Base-by-base conservation (phyloP, 192 early-diverging fungal species). In the Coemansia sp. region DNA sequence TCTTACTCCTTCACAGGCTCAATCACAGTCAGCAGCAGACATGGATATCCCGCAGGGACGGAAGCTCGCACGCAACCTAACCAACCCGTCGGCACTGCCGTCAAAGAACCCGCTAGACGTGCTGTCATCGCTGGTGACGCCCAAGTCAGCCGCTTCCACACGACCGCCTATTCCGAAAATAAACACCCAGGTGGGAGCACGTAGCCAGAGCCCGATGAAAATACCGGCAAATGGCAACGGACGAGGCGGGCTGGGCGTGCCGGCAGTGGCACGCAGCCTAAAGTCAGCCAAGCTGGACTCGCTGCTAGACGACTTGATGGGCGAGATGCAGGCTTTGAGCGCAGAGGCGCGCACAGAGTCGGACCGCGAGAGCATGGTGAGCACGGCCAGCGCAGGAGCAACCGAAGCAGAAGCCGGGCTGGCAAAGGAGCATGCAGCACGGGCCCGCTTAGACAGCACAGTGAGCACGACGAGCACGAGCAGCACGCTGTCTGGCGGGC, bases 281-380 rank as follows among this genome's bases (percentile, higher is more conserved):
- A 72, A 72, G 53, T 60, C 75, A 7, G 69, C 64, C 13, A 71
- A 72, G 50, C 61, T 78, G 12, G 75, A 78, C 50, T 72, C 69
- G 49, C 52, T 78, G 53, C 50, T 78, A 23, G 75, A 72, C 43
- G 75, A 78, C 14, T 45, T 78, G 48, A 61, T 78, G 75, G 70
- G 64, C 47, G 65, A 72, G 41, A 78, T 78, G 70, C 69, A 78
- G 50, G 69, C 65, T n/a, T 46, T 78, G 48, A 78, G 56, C 42
- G 53, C 62, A 0, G 66, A 69, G 54, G 61, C 53, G 45, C 65
- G 71, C 0, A 53, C 64, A 0, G 73, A 77, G 52, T 77, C 73
- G 14, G 73, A 77, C 63, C 68, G 73, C 59, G 73, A 77, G 33
- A 77, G 73, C 57, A 46, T 70, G 53, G 63, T 56, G 2, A 77